These are phyloP conservation scores for Penicillium sp. DNA, from an alignment of 2,329 filamentous ascomycete species.

Conservation along the genomic window DNA sequence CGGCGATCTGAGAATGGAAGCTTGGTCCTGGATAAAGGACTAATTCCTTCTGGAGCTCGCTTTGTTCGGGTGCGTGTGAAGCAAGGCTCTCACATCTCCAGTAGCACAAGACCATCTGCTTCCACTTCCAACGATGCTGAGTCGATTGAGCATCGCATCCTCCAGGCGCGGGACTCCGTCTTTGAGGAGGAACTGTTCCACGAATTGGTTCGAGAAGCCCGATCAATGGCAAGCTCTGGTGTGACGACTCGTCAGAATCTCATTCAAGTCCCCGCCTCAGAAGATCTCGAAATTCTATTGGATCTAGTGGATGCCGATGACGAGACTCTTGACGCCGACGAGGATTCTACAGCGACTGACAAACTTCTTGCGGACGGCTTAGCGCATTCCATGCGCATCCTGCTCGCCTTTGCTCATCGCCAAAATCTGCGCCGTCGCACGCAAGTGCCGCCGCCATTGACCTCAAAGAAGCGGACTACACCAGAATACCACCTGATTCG, in stretches of 20 bases:
- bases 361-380: conserved; percentile 63
- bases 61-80: conserved; percentile 68
- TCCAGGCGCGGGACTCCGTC: conserved; percentile 51
- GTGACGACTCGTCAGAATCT: conserved; percentile 63
- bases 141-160: conserved; percentile 38
- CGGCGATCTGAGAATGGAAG: conserved; percentile 71
- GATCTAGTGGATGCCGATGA: conserved; percentile 64
- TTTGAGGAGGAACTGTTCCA: conserved; percentile 77
- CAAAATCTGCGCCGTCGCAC: conserved; percentile 67
- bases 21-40: conserved; percentile 68
- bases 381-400: conserved; percentile 67
- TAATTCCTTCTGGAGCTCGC: conserved; percentile 51
- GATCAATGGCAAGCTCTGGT: conserved; percentile 67
- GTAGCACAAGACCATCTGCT: conserved; percentile 45
- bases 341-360: conserved; percentile 23
- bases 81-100: conserved; percentile 58
- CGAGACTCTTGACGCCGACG: conserved; percentile 28
- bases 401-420: conserved; percentile 77
- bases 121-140: conserved; percentile 20
- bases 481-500: conserved; percentile 60
- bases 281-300: conserved; percentile 60
- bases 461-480: conserved; percentile 49
- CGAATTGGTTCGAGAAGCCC: conserved; percentile 80
- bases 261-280: conserved; percentile 57
- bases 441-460: conserved; percentile 59